A percentile compares a stretch with the other conserved stretches of the same genome.
These are phyloP conservation scores for Millerozyma acaciae DNA, from an alignment of 805 yeast genomes.

Conservation along the genomic window DNA sequence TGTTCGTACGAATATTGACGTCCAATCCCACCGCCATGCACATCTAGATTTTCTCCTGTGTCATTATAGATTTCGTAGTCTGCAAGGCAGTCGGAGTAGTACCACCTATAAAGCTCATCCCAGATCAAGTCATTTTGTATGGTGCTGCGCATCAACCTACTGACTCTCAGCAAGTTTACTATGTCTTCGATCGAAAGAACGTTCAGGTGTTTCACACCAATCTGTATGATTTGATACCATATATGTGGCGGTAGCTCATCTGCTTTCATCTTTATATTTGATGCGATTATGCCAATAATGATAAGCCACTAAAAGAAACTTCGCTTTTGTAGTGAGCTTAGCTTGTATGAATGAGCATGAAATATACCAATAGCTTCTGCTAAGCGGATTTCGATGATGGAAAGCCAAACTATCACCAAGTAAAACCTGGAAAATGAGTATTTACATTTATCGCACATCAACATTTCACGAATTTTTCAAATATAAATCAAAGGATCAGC, in stretches of 20 bases:
- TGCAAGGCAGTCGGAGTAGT: not conserved
- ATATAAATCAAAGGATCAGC: slow-evolving; percentile 1
- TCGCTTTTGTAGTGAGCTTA: too few species aligned
- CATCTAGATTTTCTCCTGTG: not conserved
- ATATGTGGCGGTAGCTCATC: slow-evolving; percentile 8
- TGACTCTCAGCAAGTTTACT: slow-evolving; percentile 4
- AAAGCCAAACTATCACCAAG: too few species aligned
- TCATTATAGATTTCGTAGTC: slow-evolving; percentile 3
- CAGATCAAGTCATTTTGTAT: slow-evolving; percentile 6
- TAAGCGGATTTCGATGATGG: too few species aligned
- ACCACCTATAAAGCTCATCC: slow-evolving; percentile 4
- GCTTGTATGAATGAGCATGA: too few species aligned
- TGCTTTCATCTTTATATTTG: slow-evolving; percentile 1
- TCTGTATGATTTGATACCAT: slow-evolving; percentile 5
- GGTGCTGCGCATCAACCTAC: not conserved
- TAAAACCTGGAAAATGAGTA: too few species aligned
- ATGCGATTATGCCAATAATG: too few species aligned
- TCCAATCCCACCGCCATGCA: too few species aligned
- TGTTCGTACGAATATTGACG: too few species aligned
- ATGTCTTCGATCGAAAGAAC: slow-evolving; percentile 6
- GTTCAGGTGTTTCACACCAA: slow-evolving; percentile 4
- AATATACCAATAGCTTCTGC: too few species aligned
- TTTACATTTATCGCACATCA: too few species aligned
- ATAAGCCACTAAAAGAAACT: too few species aligned
- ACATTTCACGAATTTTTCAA: not conserved